A percentile compares a stretch with the other conserved stretches of the same genome.
Evolutionary conservation across 1,139 yeast genomes (phyloP).

Genomic region (Casaregolazyma lundiana): DNA sequence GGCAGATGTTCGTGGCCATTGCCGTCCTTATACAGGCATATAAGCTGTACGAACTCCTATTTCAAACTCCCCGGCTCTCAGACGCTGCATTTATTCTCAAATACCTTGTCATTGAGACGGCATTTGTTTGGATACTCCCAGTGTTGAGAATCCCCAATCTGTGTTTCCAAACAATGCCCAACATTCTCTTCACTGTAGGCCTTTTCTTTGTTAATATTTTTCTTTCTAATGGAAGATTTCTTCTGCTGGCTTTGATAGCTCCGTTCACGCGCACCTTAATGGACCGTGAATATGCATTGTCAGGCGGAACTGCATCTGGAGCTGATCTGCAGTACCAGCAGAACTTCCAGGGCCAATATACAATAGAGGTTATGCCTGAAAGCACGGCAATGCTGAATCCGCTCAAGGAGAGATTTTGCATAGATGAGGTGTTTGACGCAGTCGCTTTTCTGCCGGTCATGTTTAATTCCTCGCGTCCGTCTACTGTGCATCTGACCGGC

Average conservation of each 20-base stretch:
- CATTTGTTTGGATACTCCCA: slow-evolving; percentile 66
- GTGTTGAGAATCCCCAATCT: slow-evolving; percentile 70
- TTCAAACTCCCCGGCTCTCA: slow-evolving; percentile 38
- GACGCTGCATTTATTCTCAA: slow-evolving; percentile 59
- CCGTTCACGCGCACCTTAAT: slow-evolving; percentile 46
- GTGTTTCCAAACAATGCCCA: slow-evolving; percentile 43
- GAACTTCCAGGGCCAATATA: slow-evolving; percentile 69
- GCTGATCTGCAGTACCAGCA: slow-evolving; percentile 36
- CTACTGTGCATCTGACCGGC: slow-evolving; percentile 59
- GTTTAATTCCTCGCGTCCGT: slow-evolving; percentile 77
- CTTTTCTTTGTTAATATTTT: slow-evolving; percentile 34
- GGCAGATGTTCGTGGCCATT: slow-evolving; percentile 59
- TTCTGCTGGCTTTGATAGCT: slow-evolving; percentile 47
- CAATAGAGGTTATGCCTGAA: slow-evolving; percentile 86
- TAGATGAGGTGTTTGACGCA: slow-evolving; percentile 40
- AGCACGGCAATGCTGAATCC: slow-evolving; percentile 85
- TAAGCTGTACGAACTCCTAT: slow-evolving; percentile 67
- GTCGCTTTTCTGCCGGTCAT: slow-evolving; percentile 59
- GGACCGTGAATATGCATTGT: slow-evolving; percentile 61
- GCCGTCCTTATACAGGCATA: slow-evolving; percentile 73
- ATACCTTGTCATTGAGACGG: slow-evolving; percentile 67
- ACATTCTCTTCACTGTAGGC: slow-evolving; percentile 35
- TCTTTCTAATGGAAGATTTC: slow-evolving; percentile 38
- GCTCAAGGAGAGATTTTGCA: slow-evolving; percentile 58
- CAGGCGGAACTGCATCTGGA: slow-evolving; percentile 55